Evolutionary conservation across 1,284 basidiomycete species (phyloP).

Genomic region (Boletus coffeatus): DNA sequence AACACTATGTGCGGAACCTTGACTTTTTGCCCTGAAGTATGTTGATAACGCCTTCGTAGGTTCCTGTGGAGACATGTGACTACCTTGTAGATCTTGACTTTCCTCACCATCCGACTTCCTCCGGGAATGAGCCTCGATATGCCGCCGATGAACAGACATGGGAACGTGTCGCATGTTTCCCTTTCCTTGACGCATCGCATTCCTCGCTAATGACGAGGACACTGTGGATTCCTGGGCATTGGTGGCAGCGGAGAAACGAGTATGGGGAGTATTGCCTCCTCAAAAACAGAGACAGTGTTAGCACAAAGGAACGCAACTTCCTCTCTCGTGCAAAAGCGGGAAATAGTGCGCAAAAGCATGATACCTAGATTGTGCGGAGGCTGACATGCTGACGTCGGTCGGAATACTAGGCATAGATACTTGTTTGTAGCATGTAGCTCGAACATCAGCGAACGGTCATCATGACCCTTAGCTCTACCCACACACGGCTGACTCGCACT

Average conservation of each 20-base stretch:
- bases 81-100: slow-evolving; percentile 87
- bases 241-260: slow-evolving; percentile 59
- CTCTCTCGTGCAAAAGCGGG: slow-evolving; percentile 4
- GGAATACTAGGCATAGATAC: slow-evolving; percentile 18
- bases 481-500: slow-evolving; percentile 26
- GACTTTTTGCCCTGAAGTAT: slow-evolving; percentile 1
- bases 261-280: slow-evolving; percentile 72
- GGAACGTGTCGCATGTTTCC: slow-evolving; percentile 71
- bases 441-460: neutral
- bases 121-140: slow-evolving; percentile 74
- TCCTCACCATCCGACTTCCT: slow-evolving; percentile 54
- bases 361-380: slow-evolving; percentile 13
- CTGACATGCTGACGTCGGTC: slow-evolving; percentile 17
- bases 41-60: slow-evolving; percentile 39
- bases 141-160: slow-evolving; percentile 42
- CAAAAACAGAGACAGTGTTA: slow-evolving; percentile 43
- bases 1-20: slow-evolving; percentile 71
- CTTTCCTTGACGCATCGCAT: slow-evolving; percentile 78
- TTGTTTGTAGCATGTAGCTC: slow-evolving; percentile 8
- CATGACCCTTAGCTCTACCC: slow-evolving; percentile 17
- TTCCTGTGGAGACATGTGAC: slow-evolving; percentile 68
- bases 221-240: slow-evolving; percentile 70
- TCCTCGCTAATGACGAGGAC: slow-evolving; percentile 68
- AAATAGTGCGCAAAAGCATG: slow-evolving; percentile 8
- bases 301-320: slow-evolving; percentile 35